Evolutionary conservation across 345 rosid species (phyloP).

Genomic region (Sonneratia caseolaris): DNA sequence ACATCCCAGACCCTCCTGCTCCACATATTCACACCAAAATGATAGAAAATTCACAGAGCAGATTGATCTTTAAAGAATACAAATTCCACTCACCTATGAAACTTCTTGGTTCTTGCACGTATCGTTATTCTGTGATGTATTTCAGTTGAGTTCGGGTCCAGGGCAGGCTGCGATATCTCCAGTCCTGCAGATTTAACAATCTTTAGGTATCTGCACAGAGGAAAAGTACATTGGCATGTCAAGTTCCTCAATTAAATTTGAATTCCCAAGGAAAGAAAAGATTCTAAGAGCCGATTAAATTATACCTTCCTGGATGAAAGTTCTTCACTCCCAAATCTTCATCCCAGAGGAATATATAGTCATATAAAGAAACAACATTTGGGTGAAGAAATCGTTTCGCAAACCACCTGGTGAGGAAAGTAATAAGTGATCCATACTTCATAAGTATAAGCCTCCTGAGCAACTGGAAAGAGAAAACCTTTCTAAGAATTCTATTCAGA

Average conservation of each 20-base stretch:
- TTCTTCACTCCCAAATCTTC: slow-evolving; percentile 88
- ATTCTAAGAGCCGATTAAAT: background rate
- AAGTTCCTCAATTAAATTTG: background rate
- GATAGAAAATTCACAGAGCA: background rate
- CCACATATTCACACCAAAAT: slow-evolving; percentile 6
- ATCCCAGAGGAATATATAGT: slow-evolving; percentile 94
- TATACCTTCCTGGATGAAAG: slow-evolving; percentile 69
- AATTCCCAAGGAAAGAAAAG: background rate
- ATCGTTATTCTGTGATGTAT: slow-evolving; percentile 93
- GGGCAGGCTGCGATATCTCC: slow-evolving; percentile 98
- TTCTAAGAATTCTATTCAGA: background rate
- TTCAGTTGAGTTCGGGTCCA: slow-evolving; percentile 83
- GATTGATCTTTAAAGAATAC: background rate
- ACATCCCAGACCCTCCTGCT: slow-evolving; percentile 76
- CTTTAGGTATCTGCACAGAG: slow-evolving; percentile 50
- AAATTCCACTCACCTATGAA: slow-evolving; percentile 51
- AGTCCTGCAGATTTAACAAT: slow-evolving; percentile 70
- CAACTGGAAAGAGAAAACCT: background rate
- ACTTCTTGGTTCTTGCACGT: slow-evolving; percentile 61
- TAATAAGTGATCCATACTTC: background rate
- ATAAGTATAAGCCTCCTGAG: background rate
- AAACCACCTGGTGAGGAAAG: slow-evolving; percentile 68
- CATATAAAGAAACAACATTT: slow-evolving; percentile 63
- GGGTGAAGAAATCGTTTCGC: slow-evolving; percentile 98
- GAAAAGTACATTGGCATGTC: background rate